phyloP scores from a whole-genome alignment of 306 rosid genomes.

The Casuarina cunninghamiana region DNA sequence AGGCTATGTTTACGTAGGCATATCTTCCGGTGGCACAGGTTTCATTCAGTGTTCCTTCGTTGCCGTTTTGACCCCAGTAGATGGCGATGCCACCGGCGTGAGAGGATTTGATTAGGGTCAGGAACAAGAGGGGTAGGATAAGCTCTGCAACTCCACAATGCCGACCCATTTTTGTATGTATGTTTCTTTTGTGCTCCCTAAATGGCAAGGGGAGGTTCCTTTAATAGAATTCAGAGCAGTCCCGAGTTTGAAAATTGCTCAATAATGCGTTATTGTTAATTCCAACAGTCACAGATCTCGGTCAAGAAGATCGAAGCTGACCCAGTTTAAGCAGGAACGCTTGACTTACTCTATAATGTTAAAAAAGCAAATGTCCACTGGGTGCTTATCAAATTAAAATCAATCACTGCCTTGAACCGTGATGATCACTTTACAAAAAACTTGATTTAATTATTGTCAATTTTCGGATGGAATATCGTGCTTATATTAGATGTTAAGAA shows the following conservation, averaged over 20 bases:
- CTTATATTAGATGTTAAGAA: too few species aligned
- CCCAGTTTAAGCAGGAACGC: background rate
- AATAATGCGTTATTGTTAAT: background rate
- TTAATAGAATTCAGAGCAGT: background rate
- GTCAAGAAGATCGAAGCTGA: background rate
- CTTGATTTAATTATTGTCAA: too few species aligned
- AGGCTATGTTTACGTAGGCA: slow-evolving; percentile 45
- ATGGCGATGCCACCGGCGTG: slow-evolving; percentile 37
- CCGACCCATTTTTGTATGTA: slow-evolving; percentile 25
- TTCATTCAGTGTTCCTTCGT: slow-evolving; percentile 45
- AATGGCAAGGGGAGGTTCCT: background rate
- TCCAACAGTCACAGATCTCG: background rate
- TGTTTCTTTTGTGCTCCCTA: background rate
- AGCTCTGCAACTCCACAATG: background rate
- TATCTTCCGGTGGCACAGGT: slow-evolving; percentile 50
- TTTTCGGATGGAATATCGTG: too few species aligned
- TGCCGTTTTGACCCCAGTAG: slow-evolving; percentile 56
- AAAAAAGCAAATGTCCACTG: too few species aligned
- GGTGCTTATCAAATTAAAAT: too few species aligned
- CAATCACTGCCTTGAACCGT: too few species aligned
- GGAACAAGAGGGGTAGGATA: slow-evolving; percentile 18
- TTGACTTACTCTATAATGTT: background rate
- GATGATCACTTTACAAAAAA: too few species aligned
- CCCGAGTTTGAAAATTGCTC: background rate
- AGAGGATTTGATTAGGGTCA: slow-evolving; percentile 15